phyloP scores from a whole-genome alignment of 768 basidiomycete species.

The Chiua virens region DNA sequence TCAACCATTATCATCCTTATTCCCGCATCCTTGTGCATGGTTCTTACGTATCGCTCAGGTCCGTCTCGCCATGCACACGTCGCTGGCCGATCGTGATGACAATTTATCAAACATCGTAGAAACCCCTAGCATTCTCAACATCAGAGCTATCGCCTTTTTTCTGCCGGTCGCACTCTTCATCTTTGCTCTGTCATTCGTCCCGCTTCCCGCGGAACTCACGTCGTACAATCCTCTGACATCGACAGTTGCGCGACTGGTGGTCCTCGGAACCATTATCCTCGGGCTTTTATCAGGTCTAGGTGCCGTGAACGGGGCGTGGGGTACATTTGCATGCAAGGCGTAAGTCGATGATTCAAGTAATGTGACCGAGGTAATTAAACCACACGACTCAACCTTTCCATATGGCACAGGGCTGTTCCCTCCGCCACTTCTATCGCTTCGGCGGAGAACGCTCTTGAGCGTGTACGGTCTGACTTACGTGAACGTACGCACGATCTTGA shows the following conservation, averaged over 20 bases:
- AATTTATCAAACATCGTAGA: slow-evolving; percentile 13
- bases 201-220: slow-evolving; percentile 55
- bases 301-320: slow-evolving; percentile 67
- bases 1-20: slow-evolving; percentile 61
- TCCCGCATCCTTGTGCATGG: slow-evolving; percentile 61
- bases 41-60: slow-evolving; percentile 47
- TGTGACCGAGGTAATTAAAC: slow-evolving; percentile 8
- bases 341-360: slow-evolving; percentile 19
- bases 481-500: slow-evolving; percentile 32
- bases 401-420: slow-evolving; percentile 18
- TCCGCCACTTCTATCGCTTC: slow-evolving; percentile 40
- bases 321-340: slow-evolving; percentile 22
- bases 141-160: slow-evolving; percentile 27
- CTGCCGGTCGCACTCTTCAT: slow-evolving; percentile 57
- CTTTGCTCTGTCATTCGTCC: slow-evolving; percentile 62
- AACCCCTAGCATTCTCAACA: slow-evolving; percentile 23
- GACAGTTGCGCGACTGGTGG: slow-evolving; percentile 62
- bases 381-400: slow-evolving; percentile 7
- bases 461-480: slow-evolving; percentile 58
- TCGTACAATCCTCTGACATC: slow-evolving; percentile 45
- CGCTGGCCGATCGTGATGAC: background rate
- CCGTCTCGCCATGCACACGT: slow-evolving; percentile 2
- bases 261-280: slow-evolving; percentile 77
- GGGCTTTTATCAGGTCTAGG: slow-evolving; percentile 81
- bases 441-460: slow-evolving; percentile 57